Evolutionary conservation across 116 monocot genomes (phyloP).

Genomic region (Dioscorea cayenensis): DNA sequence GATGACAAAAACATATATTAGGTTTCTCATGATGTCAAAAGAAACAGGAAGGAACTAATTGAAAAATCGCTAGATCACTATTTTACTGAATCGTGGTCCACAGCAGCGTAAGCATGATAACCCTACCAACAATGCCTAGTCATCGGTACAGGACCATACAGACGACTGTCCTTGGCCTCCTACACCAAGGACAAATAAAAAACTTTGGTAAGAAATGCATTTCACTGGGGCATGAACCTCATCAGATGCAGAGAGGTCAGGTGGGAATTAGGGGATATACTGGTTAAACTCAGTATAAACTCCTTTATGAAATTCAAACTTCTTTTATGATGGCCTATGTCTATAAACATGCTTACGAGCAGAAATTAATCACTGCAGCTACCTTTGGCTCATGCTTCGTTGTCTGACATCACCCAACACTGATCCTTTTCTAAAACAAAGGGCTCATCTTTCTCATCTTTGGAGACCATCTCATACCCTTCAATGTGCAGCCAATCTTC

Average conservation of each 20-base stretch:
- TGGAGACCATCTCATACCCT: constrained; percentile 93
- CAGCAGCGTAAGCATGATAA: constrained; percentile 73
- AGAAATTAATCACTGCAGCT: not conserved
- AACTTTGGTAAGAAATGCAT: not conserved
- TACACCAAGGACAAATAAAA: constrained; percentile 14
- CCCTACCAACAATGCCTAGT: constrained; percentile 78
- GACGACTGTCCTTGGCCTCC: constrained; percentile 91
- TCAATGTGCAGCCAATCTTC: constrained; percentile 88
- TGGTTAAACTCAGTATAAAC: too few relatives aligned
- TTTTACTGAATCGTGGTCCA: constrained; percentile 96
- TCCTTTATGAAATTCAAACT: too few relatives aligned
- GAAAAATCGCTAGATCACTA: constrained; percentile 27
- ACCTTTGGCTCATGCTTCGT: constrained; percentile 83
- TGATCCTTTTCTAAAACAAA: constrained; percentile 62
- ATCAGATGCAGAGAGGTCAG: not conserved
- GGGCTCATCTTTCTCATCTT: constrained; percentile 86
- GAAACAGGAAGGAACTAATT: not conserved
- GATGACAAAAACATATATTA: not conserved
- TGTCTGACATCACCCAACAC: constrained; percentile 88
- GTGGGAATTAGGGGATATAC: too few relatives aligned
- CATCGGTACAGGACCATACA: constrained; percentile 79
- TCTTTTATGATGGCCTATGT: not conserved
- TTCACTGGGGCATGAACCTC: not conserved
- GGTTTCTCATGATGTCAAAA: not conserved
- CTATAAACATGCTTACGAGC: not conserved